phyloP scores from a whole-genome alignment of 192 early-diverging fungal species.

The Anaeromyces robustus region DNA sequence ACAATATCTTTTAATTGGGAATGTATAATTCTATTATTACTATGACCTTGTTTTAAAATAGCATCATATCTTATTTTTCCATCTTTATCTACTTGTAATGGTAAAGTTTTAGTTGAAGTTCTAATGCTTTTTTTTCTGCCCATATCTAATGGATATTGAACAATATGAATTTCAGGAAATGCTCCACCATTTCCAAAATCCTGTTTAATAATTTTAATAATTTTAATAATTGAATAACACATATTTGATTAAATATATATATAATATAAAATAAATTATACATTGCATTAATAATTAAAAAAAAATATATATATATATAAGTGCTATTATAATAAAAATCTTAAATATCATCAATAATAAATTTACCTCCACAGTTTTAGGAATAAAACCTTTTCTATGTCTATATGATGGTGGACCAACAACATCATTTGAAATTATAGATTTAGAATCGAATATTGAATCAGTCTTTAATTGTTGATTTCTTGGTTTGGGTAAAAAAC shows the following conservation, averaged over 20 bases:
- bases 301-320: background rate
- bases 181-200: slow-evolving; percentile 97
- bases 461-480: background rate
- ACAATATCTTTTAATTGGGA: slow-evolving; percentile 67
- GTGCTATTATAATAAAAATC: background rate
- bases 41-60: slow-evolving; percentile 63
- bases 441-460: background rate
- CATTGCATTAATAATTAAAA: no score
- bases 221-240: no score
- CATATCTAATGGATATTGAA: slow-evolving; percentile 92
- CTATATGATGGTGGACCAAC: slow-evolving; percentile 59
- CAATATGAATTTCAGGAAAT: slow-evolving; percentile 81
- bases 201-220: slow-evolving; percentile 6
- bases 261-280: background rate
- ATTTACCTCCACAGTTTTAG: slow-evolving; percentile 40
- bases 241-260: background rate
- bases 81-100: slow-evolving; percentile 75
- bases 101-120: slow-evolving; percentile 40
- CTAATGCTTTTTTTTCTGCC: slow-evolving; percentile 47
- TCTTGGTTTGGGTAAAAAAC: background rate
- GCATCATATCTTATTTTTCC: slow-evolving; percentile 84
- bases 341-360: background rate
- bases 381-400: slow-evolving; percentile 58
- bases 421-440: background rate
- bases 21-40: slow-evolving; percentile 57